Conservation (phyloP, 2,329 filamentous ascomycete genomes). For the Fragosphaeria purpurea region DNA sequence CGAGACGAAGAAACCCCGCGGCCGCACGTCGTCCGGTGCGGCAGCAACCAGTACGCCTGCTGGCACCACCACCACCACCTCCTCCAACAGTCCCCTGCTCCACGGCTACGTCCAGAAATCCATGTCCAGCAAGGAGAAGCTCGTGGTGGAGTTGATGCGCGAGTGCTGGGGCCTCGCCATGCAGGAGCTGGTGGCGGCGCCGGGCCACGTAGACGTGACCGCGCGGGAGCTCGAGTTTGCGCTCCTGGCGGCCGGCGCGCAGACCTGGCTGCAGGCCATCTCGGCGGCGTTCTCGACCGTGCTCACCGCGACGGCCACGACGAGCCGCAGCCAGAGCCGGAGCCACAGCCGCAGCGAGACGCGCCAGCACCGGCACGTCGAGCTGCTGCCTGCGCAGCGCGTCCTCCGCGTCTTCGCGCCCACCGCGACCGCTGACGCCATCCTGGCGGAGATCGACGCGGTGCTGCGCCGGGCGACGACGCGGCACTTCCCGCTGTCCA, state of each 20-base stretch:
- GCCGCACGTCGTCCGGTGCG: too few relatives aligned
- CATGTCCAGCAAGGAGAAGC: conserved; percentile 27
- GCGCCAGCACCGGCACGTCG: conserved; percentile 20
- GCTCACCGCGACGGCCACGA: conserved; percentile 1
- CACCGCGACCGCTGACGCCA: conserved; percentile 23
- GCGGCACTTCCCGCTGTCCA: neutral
- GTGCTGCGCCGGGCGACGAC: conserved; percentile 18
- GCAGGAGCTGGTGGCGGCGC: conserved; percentile 31
- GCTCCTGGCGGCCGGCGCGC: conserved; percentile 31
- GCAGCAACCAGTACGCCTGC: too few relatives aligned
- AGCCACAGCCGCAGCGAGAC: conserved; percentile 15
- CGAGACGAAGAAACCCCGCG: conserved; percentile 5
- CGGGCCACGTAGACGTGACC: conserved; percentile 31
- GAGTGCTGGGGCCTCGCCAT: conserved; percentile 41
- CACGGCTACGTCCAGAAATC: conserved; percentile 5
- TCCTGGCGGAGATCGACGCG: conserved; percentile 24
- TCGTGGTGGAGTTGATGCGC: conserved; percentile 34
- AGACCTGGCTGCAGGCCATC: conserved; percentile 25
- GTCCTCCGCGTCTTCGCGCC: conserved; percentile 27
- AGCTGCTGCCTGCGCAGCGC: conserved; percentile 20
- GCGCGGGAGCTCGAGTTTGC: conserved; percentile 31
- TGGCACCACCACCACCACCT: too few relatives aligned
- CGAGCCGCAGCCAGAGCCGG: conserved; percentile 21
- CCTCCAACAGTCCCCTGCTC: neutral
- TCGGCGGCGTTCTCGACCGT: conserved; percentile 13